Conservation (phyloP, 2,329 filamentous ascomycete genomes). For the Microdochium nivale region DNA sequence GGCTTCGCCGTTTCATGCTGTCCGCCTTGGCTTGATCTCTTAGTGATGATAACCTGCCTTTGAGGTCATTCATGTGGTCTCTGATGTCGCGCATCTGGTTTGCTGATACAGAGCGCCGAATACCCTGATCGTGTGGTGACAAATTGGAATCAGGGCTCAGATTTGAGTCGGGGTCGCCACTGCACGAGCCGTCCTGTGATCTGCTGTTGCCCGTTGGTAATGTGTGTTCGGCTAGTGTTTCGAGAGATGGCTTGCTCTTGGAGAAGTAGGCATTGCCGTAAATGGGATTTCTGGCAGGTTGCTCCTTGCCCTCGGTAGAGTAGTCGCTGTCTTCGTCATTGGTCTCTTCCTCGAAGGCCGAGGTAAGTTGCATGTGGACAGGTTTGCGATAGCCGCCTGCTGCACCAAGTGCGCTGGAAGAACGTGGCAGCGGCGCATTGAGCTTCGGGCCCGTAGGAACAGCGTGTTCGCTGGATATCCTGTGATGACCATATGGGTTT, state of each 20-base stretch:
- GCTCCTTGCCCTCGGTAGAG: conserved; percentile 20
- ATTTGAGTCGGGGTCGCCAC: background rate
- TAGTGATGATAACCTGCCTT: conserved; percentile 73
- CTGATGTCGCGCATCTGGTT: conserved; percentile 66
- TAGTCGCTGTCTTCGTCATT: conserved; percentile 20
- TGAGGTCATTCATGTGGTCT: conserved; percentile 77
- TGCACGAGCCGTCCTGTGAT: background rate
- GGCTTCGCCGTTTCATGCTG: conserved; percentile 65
- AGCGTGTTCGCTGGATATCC: conserved; percentile 54
- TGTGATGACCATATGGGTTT: conserved; percentile 39
- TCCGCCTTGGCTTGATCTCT: conserved; percentile 74
- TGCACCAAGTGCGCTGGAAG: conserved; percentile 55
- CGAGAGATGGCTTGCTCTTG: conserved; percentile 27
- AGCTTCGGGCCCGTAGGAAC: conserved; percentile 34
- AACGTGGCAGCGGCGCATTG: conserved; percentile 41
- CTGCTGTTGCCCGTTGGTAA: background rate
- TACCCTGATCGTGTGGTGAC: conserved; percentile 22
- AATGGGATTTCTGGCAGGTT: conserved; percentile 7
- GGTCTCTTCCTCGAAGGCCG: conserved; percentile 3
- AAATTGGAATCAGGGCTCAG: conserved; percentile 6
- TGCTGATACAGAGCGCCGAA: conserved; percentile 62
- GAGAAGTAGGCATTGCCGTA: conserved; percentile 12
- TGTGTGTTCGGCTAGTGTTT: conserved; percentile 24
- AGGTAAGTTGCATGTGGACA: conserved; percentile 32
- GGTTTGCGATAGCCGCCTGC: conserved; percentile 50